Percentiles rank a stretch among this genome's conserved stretches.
Conservation (phyloP, 495 filamentous ascomycete species). For the Lepraria neglecta region DNA sequence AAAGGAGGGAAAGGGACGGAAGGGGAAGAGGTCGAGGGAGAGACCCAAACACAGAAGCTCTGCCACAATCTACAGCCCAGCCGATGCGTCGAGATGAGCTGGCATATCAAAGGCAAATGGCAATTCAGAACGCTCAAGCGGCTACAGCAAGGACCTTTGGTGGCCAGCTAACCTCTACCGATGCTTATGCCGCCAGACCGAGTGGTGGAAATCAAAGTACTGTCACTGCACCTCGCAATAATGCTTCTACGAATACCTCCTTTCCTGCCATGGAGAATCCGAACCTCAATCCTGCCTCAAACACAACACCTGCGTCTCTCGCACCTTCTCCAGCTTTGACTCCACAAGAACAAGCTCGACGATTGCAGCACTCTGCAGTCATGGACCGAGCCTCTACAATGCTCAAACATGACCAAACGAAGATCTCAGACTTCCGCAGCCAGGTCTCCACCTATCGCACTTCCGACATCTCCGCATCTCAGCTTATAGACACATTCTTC, state of each 20-base stretch:
- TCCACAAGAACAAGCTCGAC: slow-evolving; percentile 72
- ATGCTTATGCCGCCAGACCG: slow-evolving; percentile 44
- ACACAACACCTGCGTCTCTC: slow-evolving; percentile 27
- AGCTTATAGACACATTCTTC: slow-evolving; percentile 75
- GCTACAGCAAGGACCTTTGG: slow-evolving; percentile 73
- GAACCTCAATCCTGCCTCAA: slow-evolving; percentile 34
- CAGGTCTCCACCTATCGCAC: slow-evolving; percentile 69
- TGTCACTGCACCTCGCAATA: slow-evolving; percentile 36
- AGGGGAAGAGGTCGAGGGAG: slow-evolving; percentile 58
- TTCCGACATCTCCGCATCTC: slow-evolving; percentile 58
- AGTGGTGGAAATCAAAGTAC: slow-evolving; percentile 31
- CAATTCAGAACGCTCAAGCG: slow-evolving; percentile 79
- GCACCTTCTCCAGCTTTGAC: slow-evolving; percentile 35
- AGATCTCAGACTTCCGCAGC: slow-evolving; percentile 67
- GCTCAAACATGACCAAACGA: slow-evolving; percentile 63
- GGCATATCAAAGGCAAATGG: slow-evolving; percentile 88
- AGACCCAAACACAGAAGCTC: slow-evolving; percentile 70
- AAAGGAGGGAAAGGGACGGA: slow-evolving; percentile 46
- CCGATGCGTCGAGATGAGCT: slow-evolving; percentile 80
- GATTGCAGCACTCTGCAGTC: slow-evolving; percentile 65
- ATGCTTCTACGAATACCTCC: slow-evolving; percentile 29
- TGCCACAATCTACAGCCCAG: slow-evolving; percentile 73
- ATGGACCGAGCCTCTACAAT: slow-evolving; percentile 77
- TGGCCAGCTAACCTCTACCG: slow-evolving; percentile 60
- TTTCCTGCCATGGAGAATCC: slow-evolving; percentile 38